Conservation (phyloP, 441 rosid species). For the Hura crepitans region DNA sequence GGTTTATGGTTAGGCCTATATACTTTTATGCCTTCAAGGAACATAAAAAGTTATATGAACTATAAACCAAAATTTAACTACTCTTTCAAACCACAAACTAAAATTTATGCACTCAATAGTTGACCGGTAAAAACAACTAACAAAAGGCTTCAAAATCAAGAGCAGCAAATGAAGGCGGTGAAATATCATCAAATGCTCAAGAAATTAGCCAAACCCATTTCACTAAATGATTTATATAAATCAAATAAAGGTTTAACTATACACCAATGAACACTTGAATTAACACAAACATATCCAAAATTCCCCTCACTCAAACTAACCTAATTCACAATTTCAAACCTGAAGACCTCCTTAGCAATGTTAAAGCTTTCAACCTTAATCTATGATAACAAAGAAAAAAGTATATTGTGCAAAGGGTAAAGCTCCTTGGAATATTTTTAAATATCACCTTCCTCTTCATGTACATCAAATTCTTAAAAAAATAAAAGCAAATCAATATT, state of each 20-base stretch:
- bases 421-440: too few relatives aligned
- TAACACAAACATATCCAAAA: too few relatives aligned
- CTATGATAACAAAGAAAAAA: too few relatives aligned
- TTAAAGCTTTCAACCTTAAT: conserved; percentile 66
- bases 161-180: background rate
- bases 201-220: conserved; percentile 15
- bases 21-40: background rate
- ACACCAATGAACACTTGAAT: too few relatives aligned
- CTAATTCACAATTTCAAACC: conserved; percentile 31
- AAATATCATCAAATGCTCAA: conserved; percentile 1
- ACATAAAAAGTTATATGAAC: background rate
- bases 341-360: conserved; percentile 88
- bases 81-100: too few relatives aligned
- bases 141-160: background rate
- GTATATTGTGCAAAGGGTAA: too few relatives aligned
- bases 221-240: conserved; percentile 6
- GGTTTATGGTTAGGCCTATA: background rate
- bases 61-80: background rate
- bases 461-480: too few relatives aligned
- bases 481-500: too few relatives aligned
- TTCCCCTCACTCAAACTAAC: background rate
- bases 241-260: background rate
- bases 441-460: too few relatives aligned
- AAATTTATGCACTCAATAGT: background rate
- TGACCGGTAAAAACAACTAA: background rate